Base-by-base conservation (phyloP, 2,329 filamentous ascomycete species). In the Talaromyces islandicus region DNA sequence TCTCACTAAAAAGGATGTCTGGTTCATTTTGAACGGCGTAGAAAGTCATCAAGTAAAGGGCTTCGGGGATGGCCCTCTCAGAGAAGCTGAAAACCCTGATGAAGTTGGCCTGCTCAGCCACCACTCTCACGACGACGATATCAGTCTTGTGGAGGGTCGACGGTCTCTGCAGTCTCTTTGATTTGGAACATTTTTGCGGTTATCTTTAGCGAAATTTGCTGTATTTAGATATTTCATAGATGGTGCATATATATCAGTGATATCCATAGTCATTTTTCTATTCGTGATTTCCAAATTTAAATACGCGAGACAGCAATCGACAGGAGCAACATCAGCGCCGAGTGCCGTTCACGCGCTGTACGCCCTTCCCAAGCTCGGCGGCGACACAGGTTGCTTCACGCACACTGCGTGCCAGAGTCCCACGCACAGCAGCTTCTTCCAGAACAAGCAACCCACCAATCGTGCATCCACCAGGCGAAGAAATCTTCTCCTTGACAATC, bases 1-100 rank as follows among this genome's bases (percentile, higher is more conserved):
- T 54, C 78, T 97, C 66, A 99, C 94, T 21, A 97, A 97, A 80
- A 99, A 99, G 79, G 94, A 99, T 75, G 88, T 96, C 35, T 97
- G 92, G 90, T 92, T 91, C 73, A 87, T 97, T 43, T 80, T 97
- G 52, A 91, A 96, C 70, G 90, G 88, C 48, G 86, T 85, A 10
- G 87, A 88, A 64, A 85, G 87, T 56, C 65, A 65, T 29, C 66
- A 68, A 41, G 67, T 68, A 58, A 69, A 74, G 46, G 68, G 65
- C n/a, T 63, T 73, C 21, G 69, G 66, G 50, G 67, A 68, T 7
- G 65, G 64, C 50, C 60, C 67, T 5, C 70, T 70, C 50, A 61
- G 66, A 32, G 67, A 70, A 35, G 63, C 57, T 14, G 62, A 69
- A 52, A 63, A 60, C 7, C 70, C 70, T 38, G 74, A 77, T 64